These are phyloP conservation scores for Nitzschia sp. DNA, from an alignment of 108 stramenopile species.

Conservation along the genomic window DNA sequence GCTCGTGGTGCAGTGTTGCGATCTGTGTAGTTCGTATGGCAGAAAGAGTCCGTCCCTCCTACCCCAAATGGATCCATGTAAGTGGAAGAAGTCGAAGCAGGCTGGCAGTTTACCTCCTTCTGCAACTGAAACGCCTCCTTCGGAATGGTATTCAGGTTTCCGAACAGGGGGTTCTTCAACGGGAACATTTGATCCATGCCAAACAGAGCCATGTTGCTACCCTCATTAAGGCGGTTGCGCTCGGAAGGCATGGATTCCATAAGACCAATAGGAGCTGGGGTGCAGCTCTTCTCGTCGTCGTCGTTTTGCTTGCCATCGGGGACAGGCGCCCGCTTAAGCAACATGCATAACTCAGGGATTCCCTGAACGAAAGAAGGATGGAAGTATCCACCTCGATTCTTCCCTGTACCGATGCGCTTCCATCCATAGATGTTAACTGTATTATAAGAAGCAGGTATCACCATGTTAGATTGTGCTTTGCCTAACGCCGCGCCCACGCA, in stretches of 20 bases:
- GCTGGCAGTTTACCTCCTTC: neutral
- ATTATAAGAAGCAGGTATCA: no score
- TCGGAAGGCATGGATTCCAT: no score
- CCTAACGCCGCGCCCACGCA: no score
- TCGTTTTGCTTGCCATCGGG: neutral
- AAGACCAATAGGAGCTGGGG: no score
- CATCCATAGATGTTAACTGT: conserved; percentile 5
- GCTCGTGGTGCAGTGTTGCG: neutral
- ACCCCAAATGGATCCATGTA: conserved; percentile 6
- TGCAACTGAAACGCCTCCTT: no score
- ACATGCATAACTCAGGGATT: neutral
- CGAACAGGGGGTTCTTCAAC: neutral
- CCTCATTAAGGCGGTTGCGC: no score
- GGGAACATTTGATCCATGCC: no score
- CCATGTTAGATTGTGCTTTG: no score
- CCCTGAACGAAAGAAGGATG: conserved; percentile 1
- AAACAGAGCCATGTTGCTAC: no score
- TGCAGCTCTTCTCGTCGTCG: neutral
- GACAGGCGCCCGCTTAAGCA: neutral
- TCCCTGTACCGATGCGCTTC: conserved; percentile 3
- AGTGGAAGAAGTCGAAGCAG: neutral
- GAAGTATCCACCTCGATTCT: neutral
- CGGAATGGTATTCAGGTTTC: neutral
- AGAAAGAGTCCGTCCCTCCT: neutral
- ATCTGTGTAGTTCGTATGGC: neutral